Evolutionary conservation across 352 stramenopile genomes (phyloP), one percentile per base, ranked within the genome.

Genomic region (Phytophthora idaei): DNA sequence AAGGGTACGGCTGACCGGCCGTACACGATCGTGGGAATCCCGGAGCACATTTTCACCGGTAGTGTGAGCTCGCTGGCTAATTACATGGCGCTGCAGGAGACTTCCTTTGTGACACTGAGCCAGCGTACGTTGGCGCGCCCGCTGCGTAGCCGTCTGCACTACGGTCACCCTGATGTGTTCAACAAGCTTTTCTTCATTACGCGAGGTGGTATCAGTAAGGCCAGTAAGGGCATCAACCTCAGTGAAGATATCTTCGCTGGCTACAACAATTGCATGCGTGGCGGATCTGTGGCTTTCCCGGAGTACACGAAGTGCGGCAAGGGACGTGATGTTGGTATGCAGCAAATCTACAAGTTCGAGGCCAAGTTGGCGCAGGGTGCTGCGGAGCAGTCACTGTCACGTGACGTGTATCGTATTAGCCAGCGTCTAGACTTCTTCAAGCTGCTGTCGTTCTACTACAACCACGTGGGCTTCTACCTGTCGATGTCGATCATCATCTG

Each of bases 341-440:
- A 98, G 71, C 98, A 99, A 74, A 99, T 99, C 66, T 99, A 99
- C 87, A 99, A 99, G 79, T 99, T 99, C 64, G 98, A 99, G 77
- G 97, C 98, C 1, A 99, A 99, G 67, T 80, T 98, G 9, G 97
- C 94, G 58, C 96, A 99, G 77, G 98, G 98, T 51, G 97, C 97
- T 10, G 98, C 94, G 2, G 98, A 99, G 73, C 97, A 99, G 74
- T 99, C 96, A 71, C 80, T 99, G 25, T 99, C 96, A 28, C 90
- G 98, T 52, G 98, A 99, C 84, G 96, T 99, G 25, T 98, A 99
- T 78, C 87, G 98, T 29, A 97, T 99, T 64, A 97, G 94, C 54
- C 89, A 98, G 57, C 93, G 97, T 15, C 85, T 99, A 12, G 98
- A 99, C 74, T 99, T 99, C 60, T 99, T 97, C 74, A 98, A 98